Base-by-base conservation (phyloP, 2,329 filamentous ascomycete genomes). In the Chaetomiaceae sp. region DNA sequence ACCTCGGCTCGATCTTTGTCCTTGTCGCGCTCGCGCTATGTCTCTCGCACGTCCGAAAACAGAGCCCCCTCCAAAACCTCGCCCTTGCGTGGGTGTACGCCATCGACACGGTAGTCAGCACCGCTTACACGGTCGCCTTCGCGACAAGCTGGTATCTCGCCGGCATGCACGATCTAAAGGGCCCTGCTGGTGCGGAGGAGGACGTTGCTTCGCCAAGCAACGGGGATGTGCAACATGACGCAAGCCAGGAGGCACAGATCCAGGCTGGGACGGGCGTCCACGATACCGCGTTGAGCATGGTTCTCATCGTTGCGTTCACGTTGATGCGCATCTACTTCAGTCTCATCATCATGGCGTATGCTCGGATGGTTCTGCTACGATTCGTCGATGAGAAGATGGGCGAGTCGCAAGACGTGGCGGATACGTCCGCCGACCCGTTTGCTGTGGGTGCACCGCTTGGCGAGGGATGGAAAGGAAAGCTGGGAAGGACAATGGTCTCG, bases 51-150 rank as follows among this genome's bases (percentile, higher is more conserved):
- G 89, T 96, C 67, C 85, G 88, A 59, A 80, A 82, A 63, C 86
- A 89, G 64, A 85, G 80, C 27, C 87, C 90, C 1, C 81, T 96
- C 52, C 85, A 95, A 65, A 88, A 84, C 62, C 77, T 96, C 23
- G 81, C 84, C 2, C 81, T 96, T 48, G 89, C 90, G 3, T 95
- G 89, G 79, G 76, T 95, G 51, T 96, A 96, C 69, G 75, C 89
- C 11, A 67, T 95, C 62, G 91, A 96, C 72, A 89, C 87, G 9
- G 65, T 88, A 48, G 79, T 95, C 69, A 96, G 95, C 70, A 83
- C 84, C 18, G 80, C 82, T 2, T 96, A 92, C 72, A 96, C 91
- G 0, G 78, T 82, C 41, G 80, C 86, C 8, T 96, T 96, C 66
- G 89, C 87, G 36, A 74, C 90, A 51, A 83, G 85, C 45, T 96